Evolutionary conservation across 1,139 yeast species (phyloP), one percentile per base, ranked within the genome.

Genomic region (Blastobotrys buckinghamii): DNA sequence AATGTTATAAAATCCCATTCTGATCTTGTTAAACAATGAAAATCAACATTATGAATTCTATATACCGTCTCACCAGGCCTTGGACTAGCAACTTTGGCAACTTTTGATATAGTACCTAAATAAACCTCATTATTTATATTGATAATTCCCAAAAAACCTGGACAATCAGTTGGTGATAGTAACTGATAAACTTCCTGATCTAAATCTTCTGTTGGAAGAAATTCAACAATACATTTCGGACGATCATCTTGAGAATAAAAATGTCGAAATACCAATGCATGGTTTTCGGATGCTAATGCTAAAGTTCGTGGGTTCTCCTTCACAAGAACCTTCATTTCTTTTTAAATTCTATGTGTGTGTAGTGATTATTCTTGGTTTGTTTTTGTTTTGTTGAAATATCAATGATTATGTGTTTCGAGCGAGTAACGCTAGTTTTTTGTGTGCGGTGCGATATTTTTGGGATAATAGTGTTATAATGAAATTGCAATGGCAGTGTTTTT

Each of bases 111-210:
- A 0, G 88, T 79, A 42, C 96, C 86, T 26, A 92, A 69, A 60
- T 81, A 92, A 1, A 82, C 77, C 52, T 85, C 84, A 10, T 72
- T 71, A 17, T 77, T 82, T 34, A 87, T 74, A 52, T 79, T 79
- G 37, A 90, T 83, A 44, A 94, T 70, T 0, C 99, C 99, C 20
- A 92, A 68, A 59, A 94, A 88, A 1, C 99, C 98, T 58, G 72
- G 74, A 17, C 86, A 75, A 24, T 83, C 83, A 19, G 78, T 73
- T 27, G 73, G 72, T 16, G 83, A 68, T 32, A 89, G 68, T 16
- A 64, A 60, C 44, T 64, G 55, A 52, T 57, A 69, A 54, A 47
- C 68, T 66, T 35, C 67, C 51, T 39, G 60, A 56, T 48, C 53
- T 24, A 42, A 26, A 1, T 17, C 32, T 24, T 52, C 55, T 8